A percentile compares a stretch with the other conserved stretches of the same genome.
phyloP scores from a whole-genome alignment of 345 rosid genomes.

The Crucihimalaya himalaica region DNA sequence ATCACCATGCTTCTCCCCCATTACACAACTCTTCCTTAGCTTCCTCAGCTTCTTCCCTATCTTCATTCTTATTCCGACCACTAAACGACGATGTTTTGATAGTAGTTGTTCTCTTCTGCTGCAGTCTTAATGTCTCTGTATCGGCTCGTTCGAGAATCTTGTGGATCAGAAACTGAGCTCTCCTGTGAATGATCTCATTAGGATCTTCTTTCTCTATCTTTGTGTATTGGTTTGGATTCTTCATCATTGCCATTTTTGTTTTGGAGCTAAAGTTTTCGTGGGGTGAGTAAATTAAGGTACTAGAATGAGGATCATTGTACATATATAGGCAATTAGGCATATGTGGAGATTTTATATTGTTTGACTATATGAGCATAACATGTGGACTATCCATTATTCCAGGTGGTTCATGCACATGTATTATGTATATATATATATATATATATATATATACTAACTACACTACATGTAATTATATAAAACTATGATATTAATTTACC shows the following conservation, averaged over 20 bases:
- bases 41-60: slow-evolving; percentile 64
- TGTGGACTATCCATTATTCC: slow-evolving; percentile 31
- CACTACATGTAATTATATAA: no score
- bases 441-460: no score
- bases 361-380: slow-evolving; percentile 26
- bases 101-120: slow-evolving; percentile 36
- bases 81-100: slow-evolving; percentile 24
- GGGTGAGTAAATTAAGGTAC: neutral
- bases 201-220: slow-evolving; percentile 66
- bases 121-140: slow-evolving; percentile 40
- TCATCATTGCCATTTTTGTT: slow-evolving; percentile 40
- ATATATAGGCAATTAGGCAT: slow-evolving; percentile 7
- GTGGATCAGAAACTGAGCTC: slow-evolving; percentile 81
- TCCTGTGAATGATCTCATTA: slow-evolving; percentile 51
- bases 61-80: slow-evolving; percentile 58
- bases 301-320: slow-evolving; percentile 4
- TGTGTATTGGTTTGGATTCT: slow-evolving; percentile 48
- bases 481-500: neutral
- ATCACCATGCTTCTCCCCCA: slow-evolving; percentile 15
- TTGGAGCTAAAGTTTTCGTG: neutral
- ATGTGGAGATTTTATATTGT: slow-evolving; percentile 26
- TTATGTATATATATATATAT: no score
- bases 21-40: slow-evolving; percentile 49
- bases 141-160: slow-evolving; percentile 55
- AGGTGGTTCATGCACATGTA: slow-evolving; percentile 29